Base-by-base conservation (phyloP, 1,284 basidiomycete species). In the Trichosporon asahii region DNA sequence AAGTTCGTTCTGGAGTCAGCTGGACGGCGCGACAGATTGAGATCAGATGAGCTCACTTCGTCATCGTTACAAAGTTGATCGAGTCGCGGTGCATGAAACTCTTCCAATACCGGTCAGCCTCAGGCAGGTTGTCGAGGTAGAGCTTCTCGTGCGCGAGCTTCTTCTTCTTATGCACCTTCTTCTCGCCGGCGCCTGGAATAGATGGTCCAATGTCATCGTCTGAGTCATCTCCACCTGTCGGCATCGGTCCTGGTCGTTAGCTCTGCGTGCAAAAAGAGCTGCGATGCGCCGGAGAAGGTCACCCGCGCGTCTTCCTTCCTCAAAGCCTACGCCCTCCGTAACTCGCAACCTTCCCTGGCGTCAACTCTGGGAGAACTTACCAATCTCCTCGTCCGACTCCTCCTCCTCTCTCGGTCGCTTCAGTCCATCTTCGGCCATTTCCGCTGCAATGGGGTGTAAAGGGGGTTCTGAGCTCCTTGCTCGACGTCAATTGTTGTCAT, bases 1-100 rank as follows among this genome's bases (percentile, higher is more conserved):
- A 98, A 99, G 74, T 94, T 90, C 4, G 94, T 95, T 78, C 94
- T 95, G 76, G 14, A 3, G 66, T 67, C 53, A 69, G 68, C 46
- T 9, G 46, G 33, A 1, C n/a, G 11, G 15, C 18, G 14, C 15
- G 12, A n/a, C 18, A 11, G 23, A 2, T 46, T 5, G n/a, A n/a
- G n/a, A n/a, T 18, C 33, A 21, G 27, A n/a, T 3, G 81, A n/a
- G n/a, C 88, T 71, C 69, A 94, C 92, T 88, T 91, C 18, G 94
- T 95, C 76, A 93, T 89, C 23, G 91, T 88, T 65, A 90, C 90
- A 78, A 92, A 95, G 80, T 94, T 96, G 75, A 99, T 87, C 21
- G 90, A 88, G 77, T 99, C 96, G 66, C 95, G 87, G 83, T 99
- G 97, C 97, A 99, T 99, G 84, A 99, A 97, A 72, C 93, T 95